Base-by-base conservation (phyloP, 2,329 filamentous ascomycete genomes). In the Aureobasidium sp. region DNA sequence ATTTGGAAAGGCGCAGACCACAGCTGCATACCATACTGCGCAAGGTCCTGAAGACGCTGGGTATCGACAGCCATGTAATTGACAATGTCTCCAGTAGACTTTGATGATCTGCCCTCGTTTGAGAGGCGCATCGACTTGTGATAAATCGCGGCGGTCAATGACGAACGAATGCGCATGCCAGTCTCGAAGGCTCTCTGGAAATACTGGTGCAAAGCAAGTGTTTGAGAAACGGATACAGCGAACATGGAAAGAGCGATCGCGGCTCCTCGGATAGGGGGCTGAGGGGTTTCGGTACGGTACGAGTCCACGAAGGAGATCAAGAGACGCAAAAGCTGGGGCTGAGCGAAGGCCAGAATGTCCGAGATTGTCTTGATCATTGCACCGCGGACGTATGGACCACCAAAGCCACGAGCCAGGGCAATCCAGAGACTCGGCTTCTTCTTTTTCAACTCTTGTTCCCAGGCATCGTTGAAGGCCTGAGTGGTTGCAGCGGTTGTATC, bases 51-150 rank as follows among this genome's bases (percentile, higher is more conserved):
- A 19, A 99, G 81, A 65, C 95, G 87, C 74, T 99, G 94, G 15
- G 93, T 93, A 71, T 99, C 94, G 10, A 99, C 93, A 47, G 95
- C 94, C 93, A 99, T 99, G 75, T 96, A 94, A 71, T 99, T 99
- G 72, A 99, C 94, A 69, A 99, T 97, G 69, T 99, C 95, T 61
- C 94, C 94, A 0, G 94, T 99, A 0, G 90, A 89, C 76, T 97
- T 96, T 46, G 85, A 76, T 2, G 91, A 83, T 58, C 93, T 84
- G 9, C 94, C 94, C 75, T 99, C 94, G 68, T 95, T 97, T 5
- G 93, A 97, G 19, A 99, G 79, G 64, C 84, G 87, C 64, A 97
- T 80, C 0, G 92, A 88, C 76, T 99, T 99, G 62, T 86, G 83
- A 73, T 99, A 99, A 65, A 99, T 97, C 61, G 91, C 84, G 1